Evolutionary conservation across 2,329 filamentous ascomycete species (phyloP), one percentile per base, ranked within the genome.

Genomic region (Nothopassalora personata): DNA sequence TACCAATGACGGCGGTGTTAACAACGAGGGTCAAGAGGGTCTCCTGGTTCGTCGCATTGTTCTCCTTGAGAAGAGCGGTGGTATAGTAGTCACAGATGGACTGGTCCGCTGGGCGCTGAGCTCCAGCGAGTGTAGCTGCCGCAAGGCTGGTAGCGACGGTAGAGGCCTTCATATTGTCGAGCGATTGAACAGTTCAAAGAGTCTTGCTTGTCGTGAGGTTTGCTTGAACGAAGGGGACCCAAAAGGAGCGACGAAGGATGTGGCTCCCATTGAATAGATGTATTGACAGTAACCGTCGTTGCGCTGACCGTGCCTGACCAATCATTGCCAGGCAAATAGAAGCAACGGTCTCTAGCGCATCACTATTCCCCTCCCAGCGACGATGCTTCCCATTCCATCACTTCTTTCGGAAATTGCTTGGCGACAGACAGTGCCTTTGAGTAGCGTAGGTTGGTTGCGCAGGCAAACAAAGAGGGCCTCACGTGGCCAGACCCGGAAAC

Each of bases 51-150:
- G 75, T 77, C 18, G 81, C 80, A 39, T 80, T 85, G 74, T 85
- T 86, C 43, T 83, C 75, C 70, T 77, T 81, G 56, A 86, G 75
- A 10, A 86, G 70, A n/a, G 80, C 79, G 3, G 76, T 83, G 34
- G 83, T 85, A 73, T 86, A 86, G 72, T 85, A 84, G 74, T 86
- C 83, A 72, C 84, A 86, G 65, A 86, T 81, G 60, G 81, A 78
- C 2, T 70, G 76, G 65, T 81, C 76, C 11, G 69, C 33, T 31
- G 80, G 80, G 48, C 81, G 77, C 70, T 83, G 79, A 39, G 68
- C 68, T 53, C 60, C 30, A 48, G 63, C 66, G 23, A 59, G 49
- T 45, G 60, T 60, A 54, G 68, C 66, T 56, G 62, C 63, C 43
- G 66, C 63, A 47, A 68, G 56, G 55, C 59, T 52, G 59, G 63